A percentile compares a stretch with the other conserved stretches of the same genome.
Evolutionary conservation across 345 rosid species (phyloP).

Genomic region (Euphorbia peplus): DNA sequence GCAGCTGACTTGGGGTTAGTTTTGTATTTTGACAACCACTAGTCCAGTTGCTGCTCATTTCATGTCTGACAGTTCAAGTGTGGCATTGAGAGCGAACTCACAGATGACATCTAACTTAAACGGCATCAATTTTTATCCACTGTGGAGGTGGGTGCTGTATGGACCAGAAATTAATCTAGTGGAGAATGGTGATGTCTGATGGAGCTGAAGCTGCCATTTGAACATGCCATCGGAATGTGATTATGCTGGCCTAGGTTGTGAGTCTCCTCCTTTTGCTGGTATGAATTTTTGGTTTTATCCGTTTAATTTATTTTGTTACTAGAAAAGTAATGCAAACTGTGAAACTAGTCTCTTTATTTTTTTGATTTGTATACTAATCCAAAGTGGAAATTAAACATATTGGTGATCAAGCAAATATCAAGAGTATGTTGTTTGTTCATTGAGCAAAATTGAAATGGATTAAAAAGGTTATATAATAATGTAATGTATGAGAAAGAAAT

Average conservation of each 20-base stretch:
- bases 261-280: not conserved
- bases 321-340: not conserved
- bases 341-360: too few relatives aligned
- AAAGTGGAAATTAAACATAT: not conserved
- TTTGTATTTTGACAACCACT: not conserved
- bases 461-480: too few relatives aligned
- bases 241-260: not conserved
- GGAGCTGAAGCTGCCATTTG: not conserved
- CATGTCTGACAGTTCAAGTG: not conserved
- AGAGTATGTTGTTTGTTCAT: too few relatives aligned
- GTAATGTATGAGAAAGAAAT: too few relatives aligned
- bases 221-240: not conserved
- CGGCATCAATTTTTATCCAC: not conserved
- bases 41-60: not conserved
- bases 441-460: too few relatives aligned
- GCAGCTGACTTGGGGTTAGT: not conserved
- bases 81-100: not conserved
- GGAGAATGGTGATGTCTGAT: not conserved
- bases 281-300: not conserved
- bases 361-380: not conserved
- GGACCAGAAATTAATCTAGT: not conserved
- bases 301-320: not conserved
- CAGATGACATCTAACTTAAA: not conserved
- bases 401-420: too few relatives aligned
- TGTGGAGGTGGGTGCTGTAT: not conserved